A percentile compares a stretch with the other conserved stretches of the same genome.
Evolutionary conservation across 805 yeast species (phyloP).

Genomic region (Lachancea quebecensis): DNA sequence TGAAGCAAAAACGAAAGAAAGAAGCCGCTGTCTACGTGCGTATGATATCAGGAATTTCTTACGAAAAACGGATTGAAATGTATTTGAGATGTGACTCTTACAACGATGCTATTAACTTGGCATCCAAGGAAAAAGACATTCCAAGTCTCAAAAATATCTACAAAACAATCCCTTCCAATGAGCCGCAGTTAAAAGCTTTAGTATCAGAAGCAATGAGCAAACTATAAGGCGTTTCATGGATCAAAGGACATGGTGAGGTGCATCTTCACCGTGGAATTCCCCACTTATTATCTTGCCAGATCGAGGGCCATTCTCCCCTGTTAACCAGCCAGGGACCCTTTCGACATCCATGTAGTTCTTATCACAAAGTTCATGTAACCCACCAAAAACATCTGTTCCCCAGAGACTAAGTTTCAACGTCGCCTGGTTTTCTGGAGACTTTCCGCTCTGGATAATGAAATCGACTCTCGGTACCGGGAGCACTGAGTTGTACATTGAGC

Average conservation of each 20-base stretch:
- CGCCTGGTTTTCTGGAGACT: slow-evolving; percentile 17
- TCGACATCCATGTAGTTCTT: slow-evolving; percentile 43
- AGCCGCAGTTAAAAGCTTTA: slow-evolving; percentile 19
- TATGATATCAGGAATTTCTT: slow-evolving; percentile 40
- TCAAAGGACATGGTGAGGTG: background rate
- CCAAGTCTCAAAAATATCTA: slow-evolving; percentile 20
- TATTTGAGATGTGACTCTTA: slow-evolving; percentile 47
- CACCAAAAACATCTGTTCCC: slow-evolving; percentile 74
- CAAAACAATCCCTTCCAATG: slow-evolving; percentile 21
- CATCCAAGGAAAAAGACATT: slow-evolving; percentile 24
- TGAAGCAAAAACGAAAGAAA: slow-evolving; percentile 46
- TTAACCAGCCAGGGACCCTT: slow-evolving; percentile 66
- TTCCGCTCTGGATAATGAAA: slow-evolving; percentile 36
- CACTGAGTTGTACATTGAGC: slow-evolving; percentile 39
- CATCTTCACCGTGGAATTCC: slow-evolving; percentile 14
- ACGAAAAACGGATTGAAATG: slow-evolving; percentile 43
- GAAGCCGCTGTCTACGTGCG: slow-evolving; percentile 57
- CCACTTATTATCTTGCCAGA: slow-evolving; percentile 44
- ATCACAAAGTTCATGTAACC: slow-evolving; percentile 61
- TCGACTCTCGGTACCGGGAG: slow-evolving; percentile 53
- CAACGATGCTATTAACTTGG: slow-evolving; percentile 37
- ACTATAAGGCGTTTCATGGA: slow-evolving; percentile 8
- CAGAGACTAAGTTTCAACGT: slow-evolving; percentile 34
- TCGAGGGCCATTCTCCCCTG: slow-evolving; percentile 62
- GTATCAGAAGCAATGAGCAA: slow-evolving; percentile 17